Percentiles rank a stretch among this genome's conserved stretches.
These are phyloP conservation scores for Fusarium anguioides DNA, from an alignment of 2,329 filamentous ascomycete genomes.

Conservation along the genomic window DNA sequence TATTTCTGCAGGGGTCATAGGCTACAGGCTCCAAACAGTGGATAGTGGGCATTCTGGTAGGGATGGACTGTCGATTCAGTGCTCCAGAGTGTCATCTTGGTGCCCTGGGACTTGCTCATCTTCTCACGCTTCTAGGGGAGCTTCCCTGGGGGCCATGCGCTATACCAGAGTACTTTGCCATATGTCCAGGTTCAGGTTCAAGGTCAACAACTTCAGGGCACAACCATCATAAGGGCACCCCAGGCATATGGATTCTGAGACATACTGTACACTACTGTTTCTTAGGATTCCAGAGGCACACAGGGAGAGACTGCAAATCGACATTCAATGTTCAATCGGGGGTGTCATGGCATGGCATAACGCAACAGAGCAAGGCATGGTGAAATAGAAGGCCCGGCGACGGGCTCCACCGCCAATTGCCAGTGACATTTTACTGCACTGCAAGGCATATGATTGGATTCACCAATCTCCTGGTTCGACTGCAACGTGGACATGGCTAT, in stretches of 20 bases:
- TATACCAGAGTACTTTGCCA: neutral
- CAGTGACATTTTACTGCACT: slow-evolving; percentile 28
- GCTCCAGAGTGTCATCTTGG: slow-evolving; percentile 26
- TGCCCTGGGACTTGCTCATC: slow-evolving; percentile 24
- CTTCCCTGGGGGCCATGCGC: slow-evolving; percentile 10
- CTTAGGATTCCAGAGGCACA: neutral
- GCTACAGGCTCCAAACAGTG: slow-evolving; percentile 7
- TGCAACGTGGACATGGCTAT: neutral
- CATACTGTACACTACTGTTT: slow-evolving; percentile 13
- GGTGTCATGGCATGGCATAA: slow-evolving; percentile 16
- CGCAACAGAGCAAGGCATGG: slow-evolving; percentile 7
- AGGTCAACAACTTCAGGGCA: slow-evolving; percentile 3
- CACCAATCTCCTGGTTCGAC: neutral
- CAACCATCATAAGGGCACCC: slow-evolving; percentile 18
- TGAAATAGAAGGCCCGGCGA: neutral
- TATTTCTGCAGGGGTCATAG: slow-evolving; percentile 36
- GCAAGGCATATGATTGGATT: slow-evolving; percentile 6
- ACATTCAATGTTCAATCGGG: slow-evolving; percentile 11
- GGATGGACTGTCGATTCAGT: slow-evolving; percentile 25
- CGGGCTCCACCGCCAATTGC: slow-evolving; percentile 16
- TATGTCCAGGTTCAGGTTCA: neutral
- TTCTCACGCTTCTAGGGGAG: slow-evolving; percentile 23
- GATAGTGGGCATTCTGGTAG: neutral
- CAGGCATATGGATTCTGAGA: slow-evolving; percentile 18
- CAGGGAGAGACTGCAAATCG: neutral